Base-by-base conservation (phyloP, 2,329 filamentous ascomycete species). In the Nemania diffusa region DNA sequence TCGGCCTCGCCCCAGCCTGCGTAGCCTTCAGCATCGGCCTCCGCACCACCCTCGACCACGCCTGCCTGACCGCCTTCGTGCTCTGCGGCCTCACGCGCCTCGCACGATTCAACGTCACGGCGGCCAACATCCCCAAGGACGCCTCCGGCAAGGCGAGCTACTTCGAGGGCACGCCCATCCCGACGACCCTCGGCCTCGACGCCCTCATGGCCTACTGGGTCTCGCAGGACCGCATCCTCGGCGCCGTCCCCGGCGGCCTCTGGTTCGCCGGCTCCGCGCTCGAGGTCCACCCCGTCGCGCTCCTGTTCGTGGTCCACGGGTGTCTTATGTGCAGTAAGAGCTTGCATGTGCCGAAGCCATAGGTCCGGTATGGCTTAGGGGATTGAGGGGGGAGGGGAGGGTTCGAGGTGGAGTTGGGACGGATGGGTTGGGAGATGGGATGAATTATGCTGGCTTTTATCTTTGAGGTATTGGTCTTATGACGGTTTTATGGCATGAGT, bases 51-150 rank as follows among this genome's bases (percentile, higher is more conserved):
- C 79, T 93, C 76, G 96, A 99, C 82, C 94, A 97, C 75, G 74
- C 97, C 62, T 85, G 83, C 70, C 84, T 99, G 52, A 85, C 91
- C 64, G 93, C 95, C 81, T 99, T 98, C 81, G 94, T 98, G 51
- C 91, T 99, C 58, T 97, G 93, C 81, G 96, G 96, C 64, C 89
- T 99, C 53, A 97, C 94, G 2, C 91, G 96, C 57, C 89, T 99
- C 11, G 96, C 96, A 52, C 92, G 96, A 72, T 99, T 99, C 89
- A 99, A 99, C 80, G 96, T 99, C 58, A 98, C 96, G 11, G 94
- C 96, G 42, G 87, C 90, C 40, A 90, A 91, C 73, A 88, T 99
- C 13, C 96, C 96, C 69, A 97, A 98, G 82, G 96, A 99, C 78
- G 91, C 90, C 56, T 88, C 87, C 0, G 96, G 96, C 73, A 99